Evolutionary conservation across 441 rosid species (phyloP), one percentile per base, ranked within the genome.

Genomic region (Dalechampia spathulata): DNA sequence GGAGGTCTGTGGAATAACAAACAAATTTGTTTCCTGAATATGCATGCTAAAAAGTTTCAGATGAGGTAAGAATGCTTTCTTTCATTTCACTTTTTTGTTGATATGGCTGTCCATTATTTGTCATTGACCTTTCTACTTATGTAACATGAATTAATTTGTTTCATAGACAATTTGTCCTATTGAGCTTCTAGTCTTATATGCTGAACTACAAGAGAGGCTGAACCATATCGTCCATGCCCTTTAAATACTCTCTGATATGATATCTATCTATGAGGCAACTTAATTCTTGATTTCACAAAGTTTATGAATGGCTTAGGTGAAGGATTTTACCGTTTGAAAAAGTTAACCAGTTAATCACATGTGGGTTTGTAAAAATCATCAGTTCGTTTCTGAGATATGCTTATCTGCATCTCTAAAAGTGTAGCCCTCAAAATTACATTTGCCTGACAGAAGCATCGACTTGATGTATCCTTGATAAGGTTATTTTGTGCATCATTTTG

Each of bases 171-270:
- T 76, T 67, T 90, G 90, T 49, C 77, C 75, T 0, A 82, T 82
- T 61, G 87, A 79, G 83, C 88, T 90, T 67, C 74, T 93, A 19
- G 64, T 90, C 64, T 83, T 95, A 46, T 72, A 70, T 41, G 71
- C 59, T 36, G 95, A 90, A 74, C 90, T 93, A 28, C 72, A 76
- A 49, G 78, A 78, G 55, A 97, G 91, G 50, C 70, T 93, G 69
- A 85, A 69, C 81, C 91, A 16, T 82, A 87, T 67, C 72, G 70
- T 11, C 83, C 86, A 14, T 93, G 97, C 75, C 99, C 97, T 36
- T 96, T 85, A 82, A 83, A 95, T 69, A 55, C 17, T n/a, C n/a
- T 6, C 32, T 22, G 43, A 16, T 44, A 41, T 25, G 7, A 13
- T 44, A 13, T 49, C 16, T 36, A 12, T 53, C n/a, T n/a, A n/a